Conservation (phyloP, 805 yeast species). For the Nakazawaea ernobii region DNA sequence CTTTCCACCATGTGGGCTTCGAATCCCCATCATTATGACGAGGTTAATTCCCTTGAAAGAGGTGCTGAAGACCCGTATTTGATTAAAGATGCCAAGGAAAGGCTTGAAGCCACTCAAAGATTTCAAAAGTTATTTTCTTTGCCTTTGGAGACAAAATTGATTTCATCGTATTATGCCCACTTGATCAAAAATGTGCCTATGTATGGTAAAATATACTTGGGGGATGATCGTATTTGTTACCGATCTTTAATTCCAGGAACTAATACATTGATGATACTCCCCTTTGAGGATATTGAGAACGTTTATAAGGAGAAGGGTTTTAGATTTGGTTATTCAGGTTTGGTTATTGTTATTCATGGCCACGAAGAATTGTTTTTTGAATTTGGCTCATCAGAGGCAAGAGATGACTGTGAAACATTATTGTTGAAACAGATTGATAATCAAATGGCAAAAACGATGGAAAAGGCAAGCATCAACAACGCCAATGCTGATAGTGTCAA, state of each 20-base stretch:
- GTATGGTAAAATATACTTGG: conserved; percentile 79
- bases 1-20: conserved; percentile 44
- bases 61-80: conserved; percentile 45
- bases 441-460: background rate
- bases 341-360: conserved; percentile 65
- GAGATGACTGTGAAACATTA: conserved; percentile 69
- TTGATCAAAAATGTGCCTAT: conserved; percentile 67
- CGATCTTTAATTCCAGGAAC: conserved; percentile 75
- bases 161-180: conserved; percentile 68
- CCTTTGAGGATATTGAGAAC: conserved; percentile 65
- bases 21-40: conserved; percentile 56
- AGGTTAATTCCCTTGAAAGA: conserved; percentile 27
- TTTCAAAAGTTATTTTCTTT: conserved; percentile 66
- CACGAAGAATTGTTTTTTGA: conserved; percentile 76
- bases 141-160: conserved; percentile 40
- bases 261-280: conserved; percentile 76
- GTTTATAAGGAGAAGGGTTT: conserved; percentile 64
- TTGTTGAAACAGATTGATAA: conserved; percentile 44
- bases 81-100: conserved; percentile 37
- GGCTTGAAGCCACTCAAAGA: conserved; percentile 44
- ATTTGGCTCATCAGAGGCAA: conserved; percentile 53
- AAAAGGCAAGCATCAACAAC: background rate
- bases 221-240: conserved; percentile 67
- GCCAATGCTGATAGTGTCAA: conserved; percentile 23
- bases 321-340: conserved; percentile 63